Evolutionary conservation across 371 early-diverging fungal species (phyloP), one percentile per base, ranked within the genome.

Genomic region (Funneliformis caledonium): DNA sequence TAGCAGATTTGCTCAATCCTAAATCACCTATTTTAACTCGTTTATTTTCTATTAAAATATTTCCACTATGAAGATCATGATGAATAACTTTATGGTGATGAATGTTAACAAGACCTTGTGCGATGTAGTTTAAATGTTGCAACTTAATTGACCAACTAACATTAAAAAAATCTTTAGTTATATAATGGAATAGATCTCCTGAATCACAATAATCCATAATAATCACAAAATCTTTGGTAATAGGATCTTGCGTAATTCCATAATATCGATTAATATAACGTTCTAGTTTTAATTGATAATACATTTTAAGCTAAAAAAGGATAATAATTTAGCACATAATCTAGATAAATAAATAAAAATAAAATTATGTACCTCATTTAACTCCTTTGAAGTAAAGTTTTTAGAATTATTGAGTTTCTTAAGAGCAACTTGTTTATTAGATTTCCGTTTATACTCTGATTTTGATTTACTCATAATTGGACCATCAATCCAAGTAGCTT

Each of bases 401-500:
- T 68, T 14, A 16, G 60, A 75, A 42, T 75, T 75, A 31, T 75
- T 12, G 31, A 75, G 31, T 7, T n/a, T 37, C 19, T 59, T 75
- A 37, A 75, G 43, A 59, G 33, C 61, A 75, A 75, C 60, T 26
- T 31, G 4, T 14, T 19, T 26, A 9, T 42, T 19, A 33, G 60
- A 12, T 16, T 8, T 2, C 11, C 76, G n/a, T 8, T 31, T 19
- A 37, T 26, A 60, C 10, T 22, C 14, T 37, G 19, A 37, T 37
- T 60, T 12, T 59, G 59, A 60, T 26, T 26, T 59, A 37, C 33
- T 61, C 10, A 19, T n/a, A 7, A 56, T 16, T 43, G 42, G 42
- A 22, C 76, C 60, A 75, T 59, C 76, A 52, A 75, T 12, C 76
- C 76, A 75, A 60, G 14, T 60, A 16, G 60, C 76, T 8, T 60